Conservation (phyloP, 208 protist species). For the Giardia muris region DNA sequence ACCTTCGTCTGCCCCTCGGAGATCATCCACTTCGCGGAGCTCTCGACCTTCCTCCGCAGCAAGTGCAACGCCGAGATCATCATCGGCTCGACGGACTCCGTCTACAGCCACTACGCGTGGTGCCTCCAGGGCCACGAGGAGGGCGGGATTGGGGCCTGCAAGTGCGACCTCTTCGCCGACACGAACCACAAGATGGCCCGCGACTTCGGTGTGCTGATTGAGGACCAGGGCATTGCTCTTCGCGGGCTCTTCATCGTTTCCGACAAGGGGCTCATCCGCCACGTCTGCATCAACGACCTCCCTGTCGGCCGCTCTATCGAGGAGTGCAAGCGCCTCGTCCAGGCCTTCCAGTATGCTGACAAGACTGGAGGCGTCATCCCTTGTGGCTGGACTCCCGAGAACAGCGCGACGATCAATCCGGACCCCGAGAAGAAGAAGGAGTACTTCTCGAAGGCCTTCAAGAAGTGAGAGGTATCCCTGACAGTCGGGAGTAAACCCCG, state of each 20-base stretch:
- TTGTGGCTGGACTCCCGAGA: constrained; percentile 33
- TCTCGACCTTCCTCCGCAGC: background rate
- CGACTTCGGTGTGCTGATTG: constrained; percentile 70
- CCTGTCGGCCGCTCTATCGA: constrained; percentile 75
- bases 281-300: constrained; percentile 68
- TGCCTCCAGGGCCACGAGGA: constrained; percentile 70
- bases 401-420: constrained; percentile 62
- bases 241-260: constrained; percentile 30
- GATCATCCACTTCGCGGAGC: constrained; percentile 28
- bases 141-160: constrained; percentile 78
- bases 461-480: background rate
- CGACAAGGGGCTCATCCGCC: constrained; percentile 25
- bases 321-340: constrained; percentile 71
- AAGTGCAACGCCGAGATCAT: constrained; percentile 29
- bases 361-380: constrained; percentile 55
- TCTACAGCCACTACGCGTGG: constrained; percentile 80
- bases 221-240: constrained; percentile 48
- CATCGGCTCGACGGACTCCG: constrained; percentile 26
- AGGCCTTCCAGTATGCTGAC: constrained; percentile 78
- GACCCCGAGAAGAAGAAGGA: constrained; percentile 64
- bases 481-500: no score
- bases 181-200: constrained; percentile 65
- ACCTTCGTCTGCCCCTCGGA: constrained; percentile 44
- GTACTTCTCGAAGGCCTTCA: constrained; percentile 55
- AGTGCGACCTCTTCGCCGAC: constrained; percentile 80